phyloP scores from a whole-genome alignment of 257 asterid genomes.

The Rhazya stricta region DNA sequence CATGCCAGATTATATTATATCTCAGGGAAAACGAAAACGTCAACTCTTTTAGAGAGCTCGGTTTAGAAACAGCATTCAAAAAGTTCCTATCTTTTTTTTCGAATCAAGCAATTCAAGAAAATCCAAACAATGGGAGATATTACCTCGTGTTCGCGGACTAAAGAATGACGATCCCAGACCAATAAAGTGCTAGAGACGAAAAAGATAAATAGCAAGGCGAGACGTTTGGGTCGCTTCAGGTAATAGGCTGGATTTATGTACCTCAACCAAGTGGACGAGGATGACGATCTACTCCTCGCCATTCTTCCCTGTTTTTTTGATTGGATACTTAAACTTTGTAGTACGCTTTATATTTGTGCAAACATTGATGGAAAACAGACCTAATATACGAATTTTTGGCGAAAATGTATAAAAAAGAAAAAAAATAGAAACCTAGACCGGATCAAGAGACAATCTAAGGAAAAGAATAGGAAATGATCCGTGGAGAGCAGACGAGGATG shows the following conservation, averaged over 20 bases:
- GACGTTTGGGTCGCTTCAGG: conserved; percentile 86
- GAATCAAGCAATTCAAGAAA: not conserved
- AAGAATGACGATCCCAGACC: conserved; percentile 94
- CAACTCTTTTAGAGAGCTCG: no score
- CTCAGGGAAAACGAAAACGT: not conserved
- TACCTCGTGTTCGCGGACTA: conserved; percentile 92
- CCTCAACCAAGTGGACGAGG: conserved; percentile 58
- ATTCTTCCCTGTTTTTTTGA: conserved; percentile 20
- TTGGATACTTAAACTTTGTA: not conserved
- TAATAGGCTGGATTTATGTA: conserved; percentile 81
- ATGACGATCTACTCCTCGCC: conserved; percentile 91
- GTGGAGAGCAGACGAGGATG: not conserved
- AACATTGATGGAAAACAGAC: not conserved
- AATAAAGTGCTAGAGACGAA: conserved; percentile 56
- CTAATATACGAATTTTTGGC: not conserved
- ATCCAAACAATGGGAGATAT: not conserved
- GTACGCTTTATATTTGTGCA: not conserved
- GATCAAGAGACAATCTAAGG: not conserved
- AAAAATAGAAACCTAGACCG: not conserved
- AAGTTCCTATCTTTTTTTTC: not conserved
- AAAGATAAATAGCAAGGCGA: conserved; percentile 60
- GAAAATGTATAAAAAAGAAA: not conserved
- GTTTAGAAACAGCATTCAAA: no score
- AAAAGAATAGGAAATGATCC: not conserved
- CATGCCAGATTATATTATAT: no score